Evolutionary conservation across 352 stramenopile species (phyloP).

Genomic region (Phytophthora tentaculata): DNA sequence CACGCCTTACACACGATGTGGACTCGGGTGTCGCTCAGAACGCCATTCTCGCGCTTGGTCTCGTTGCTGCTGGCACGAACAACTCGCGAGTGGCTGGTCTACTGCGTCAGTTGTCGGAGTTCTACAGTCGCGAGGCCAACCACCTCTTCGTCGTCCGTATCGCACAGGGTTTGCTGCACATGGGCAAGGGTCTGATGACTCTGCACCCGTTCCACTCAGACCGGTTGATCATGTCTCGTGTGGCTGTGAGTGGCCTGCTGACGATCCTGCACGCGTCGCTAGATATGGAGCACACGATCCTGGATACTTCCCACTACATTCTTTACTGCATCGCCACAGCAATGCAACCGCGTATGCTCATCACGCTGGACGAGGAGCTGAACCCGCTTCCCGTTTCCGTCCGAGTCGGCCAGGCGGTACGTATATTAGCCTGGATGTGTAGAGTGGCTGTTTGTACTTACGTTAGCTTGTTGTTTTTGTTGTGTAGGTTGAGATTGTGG

Average conservation of each 20-base stretch:
- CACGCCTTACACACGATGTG: conserved; percentile 97
- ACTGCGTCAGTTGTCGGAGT: conserved; percentile 96
- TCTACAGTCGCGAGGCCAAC: conserved; percentile 98
- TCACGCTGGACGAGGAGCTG: conserved; percentile 97
- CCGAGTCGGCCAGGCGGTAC: conserved; percentile 97
- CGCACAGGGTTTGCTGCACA: conserved; percentile 98
- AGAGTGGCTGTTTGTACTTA: conserved; percentile 23
- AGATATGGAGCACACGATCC: conserved; percentile 98
- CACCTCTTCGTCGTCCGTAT: conserved; percentile 99
- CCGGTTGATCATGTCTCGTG: conserved; percentile 85
- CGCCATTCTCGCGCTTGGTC: conserved; percentile 96
- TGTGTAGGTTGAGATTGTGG: conserved; percentile 96
- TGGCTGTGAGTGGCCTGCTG: conserved; percentile 95
- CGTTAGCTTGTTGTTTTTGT: conserved; percentile 8
- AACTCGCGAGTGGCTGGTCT: conserved; percentile 98
- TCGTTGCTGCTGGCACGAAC: conserved; percentile 98
- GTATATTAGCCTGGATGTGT: conserved; percentile 20
- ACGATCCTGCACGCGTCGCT: conserved; percentile 96
- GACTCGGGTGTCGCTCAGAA: conserved; percentile 97
- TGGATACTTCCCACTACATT: conserved; percentile 99
- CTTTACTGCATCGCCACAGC: conserved; percentile 98
- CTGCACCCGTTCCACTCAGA: conserved; percentile 99
- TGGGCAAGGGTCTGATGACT: conserved; percentile 99
- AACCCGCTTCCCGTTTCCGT: conserved; percentile 97
- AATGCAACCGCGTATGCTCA: conserved; percentile 99